Percentiles rank a stretch among this genome's conserved stretches.
phyloP scores from a whole-genome alignment of 139 green algal genomes.

The Eudorina sp. region DNA sequence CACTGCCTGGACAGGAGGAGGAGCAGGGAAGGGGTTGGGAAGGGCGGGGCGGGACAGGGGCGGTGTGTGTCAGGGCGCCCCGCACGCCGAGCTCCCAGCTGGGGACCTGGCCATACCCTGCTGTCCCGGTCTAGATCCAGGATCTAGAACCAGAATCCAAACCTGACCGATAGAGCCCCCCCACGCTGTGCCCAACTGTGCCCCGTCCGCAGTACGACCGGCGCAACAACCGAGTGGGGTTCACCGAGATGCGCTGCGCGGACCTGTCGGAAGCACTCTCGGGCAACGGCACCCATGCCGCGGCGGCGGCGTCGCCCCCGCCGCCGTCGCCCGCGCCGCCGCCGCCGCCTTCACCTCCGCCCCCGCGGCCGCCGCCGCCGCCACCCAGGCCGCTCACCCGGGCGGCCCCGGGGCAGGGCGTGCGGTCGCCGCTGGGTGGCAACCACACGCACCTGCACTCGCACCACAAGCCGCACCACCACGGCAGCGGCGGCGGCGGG shows the following conservation, averaged over 20 bases:
- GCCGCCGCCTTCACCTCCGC: not conserved
- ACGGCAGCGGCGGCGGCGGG: not conserved
- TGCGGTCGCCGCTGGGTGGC: not conserved
- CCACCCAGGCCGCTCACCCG: not conserved
- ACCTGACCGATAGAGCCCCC: not conserved
- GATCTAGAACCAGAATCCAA: not conserved
- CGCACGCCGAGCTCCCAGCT: too few relatives aligned
- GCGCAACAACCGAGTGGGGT: constrained; percentile 67
- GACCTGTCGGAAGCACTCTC: not conserved
- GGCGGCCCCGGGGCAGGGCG: not conserved
- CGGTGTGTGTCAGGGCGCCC: not conserved
- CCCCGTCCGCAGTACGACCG: constrained; percentile 70
- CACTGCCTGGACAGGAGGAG: not conserved
- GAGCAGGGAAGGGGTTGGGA: not conserved
- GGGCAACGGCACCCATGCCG: not conserved
- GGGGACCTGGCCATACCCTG: too few relatives aligned
- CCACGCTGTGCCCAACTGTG: not conserved
- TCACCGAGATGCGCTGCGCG: constrained; percentile 51
- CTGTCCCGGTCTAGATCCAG: not conserved
- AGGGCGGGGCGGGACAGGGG: not conserved
- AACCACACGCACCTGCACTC: not conserved
- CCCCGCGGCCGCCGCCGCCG: not conserved
- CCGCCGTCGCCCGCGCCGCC: not conserved
- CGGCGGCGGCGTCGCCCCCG: not conserved
- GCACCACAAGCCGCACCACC: constrained; percentile 2